phyloP scores from a whole-genome alignment of 257 asterid species.

The Galeopsis tetrahit region DNA sequence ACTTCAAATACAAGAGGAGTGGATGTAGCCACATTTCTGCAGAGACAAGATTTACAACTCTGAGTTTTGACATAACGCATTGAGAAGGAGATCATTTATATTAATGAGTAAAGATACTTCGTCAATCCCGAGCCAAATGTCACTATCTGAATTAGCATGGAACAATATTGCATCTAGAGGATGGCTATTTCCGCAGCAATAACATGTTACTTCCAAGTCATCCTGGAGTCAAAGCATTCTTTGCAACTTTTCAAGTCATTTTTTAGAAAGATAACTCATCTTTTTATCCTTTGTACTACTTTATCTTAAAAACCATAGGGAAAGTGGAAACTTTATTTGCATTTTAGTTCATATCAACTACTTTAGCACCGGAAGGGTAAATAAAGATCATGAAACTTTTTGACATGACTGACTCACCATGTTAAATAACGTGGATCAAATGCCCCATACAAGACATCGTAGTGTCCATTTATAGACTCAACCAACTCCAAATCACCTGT shows the following conservation, averaged over 20 bases:
- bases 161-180: neutral
- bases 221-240: neutral
- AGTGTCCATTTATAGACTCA: slow-evolving; percentile 80
- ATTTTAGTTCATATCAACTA: slow-evolving; percentile 21
- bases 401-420: slow-evolving; percentile 53
- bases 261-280: neutral
- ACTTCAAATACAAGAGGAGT: neutral
- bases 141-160: slow-evolving; percentile 15
- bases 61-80: neutral
- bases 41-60: no score
- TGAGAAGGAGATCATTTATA: neutral
- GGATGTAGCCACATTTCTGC: no score
- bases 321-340: slow-evolving; percentile 26
- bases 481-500: slow-evolving; percentile 92
- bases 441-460: slow-evolving; percentile 87
- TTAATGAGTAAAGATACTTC: neutral
- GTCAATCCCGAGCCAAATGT: neutral
- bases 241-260: neutral
- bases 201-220: slow-evolving; percentile 22
- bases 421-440: slow-evolving; percentile 78
- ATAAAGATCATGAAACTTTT: slow-evolving; percentile 21
- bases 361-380: slow-evolving; percentile 28
- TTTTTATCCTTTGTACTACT: neutral
- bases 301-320: slow-evolving; percentile 13
- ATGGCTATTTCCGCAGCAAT: neutral